These are phyloP conservation scores for Nakazawaea ambrosiae DNA, from an alignment of 805 yeast genomes.

Conservation along the genomic window DNA sequence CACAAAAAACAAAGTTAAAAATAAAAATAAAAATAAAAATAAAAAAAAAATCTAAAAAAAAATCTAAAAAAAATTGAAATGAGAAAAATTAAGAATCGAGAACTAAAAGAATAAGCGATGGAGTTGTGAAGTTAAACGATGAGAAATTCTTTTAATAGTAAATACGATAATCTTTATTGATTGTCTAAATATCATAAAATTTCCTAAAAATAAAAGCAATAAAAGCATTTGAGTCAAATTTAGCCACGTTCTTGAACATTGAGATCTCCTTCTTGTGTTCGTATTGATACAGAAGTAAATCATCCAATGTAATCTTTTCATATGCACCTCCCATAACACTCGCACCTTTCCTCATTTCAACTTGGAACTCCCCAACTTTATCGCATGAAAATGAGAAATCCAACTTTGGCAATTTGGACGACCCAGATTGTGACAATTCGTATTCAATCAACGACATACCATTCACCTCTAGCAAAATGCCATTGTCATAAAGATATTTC, in stretches of 20 bases:
- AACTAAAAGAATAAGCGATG: too few species aligned
- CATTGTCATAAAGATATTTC: constrained; percentile 66
- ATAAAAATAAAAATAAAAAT: not conserved
- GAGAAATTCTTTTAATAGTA: too few species aligned
- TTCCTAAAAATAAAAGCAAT: constrained; percentile 65
- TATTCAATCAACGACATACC: constrained; percentile 30
- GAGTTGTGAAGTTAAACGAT: too few species aligned
- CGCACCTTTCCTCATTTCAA: constrained; percentile 70
- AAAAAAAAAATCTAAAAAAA: not conserved
- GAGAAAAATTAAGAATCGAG: too few species aligned
- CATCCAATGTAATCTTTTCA: constrained; percentile 58
- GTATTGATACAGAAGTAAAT: constrained; percentile 66
- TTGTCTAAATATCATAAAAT: constrained; percentile 54
- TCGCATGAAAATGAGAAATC: constrained; percentile 74
- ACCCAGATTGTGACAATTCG: constrained; percentile 16
- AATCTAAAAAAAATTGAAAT: not conserved
- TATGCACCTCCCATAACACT: constrained; percentile 59
- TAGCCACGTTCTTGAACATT: constrained; percentile 61
- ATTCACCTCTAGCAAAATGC: constrained; percentile 52
- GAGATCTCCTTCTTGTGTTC: constrained; percentile 49
- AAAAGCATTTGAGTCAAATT: constrained; percentile 61
- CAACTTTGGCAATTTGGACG: constrained; percentile 55
- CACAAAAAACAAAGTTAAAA: too few species aligned
- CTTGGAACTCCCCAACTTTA: constrained; percentile 59
- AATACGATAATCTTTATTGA: too few species aligned